phyloP scores from a whole-genome alignment of 495 filamentous ascomycete genomes.

The Friedmanniomyces simplex region DNA sequence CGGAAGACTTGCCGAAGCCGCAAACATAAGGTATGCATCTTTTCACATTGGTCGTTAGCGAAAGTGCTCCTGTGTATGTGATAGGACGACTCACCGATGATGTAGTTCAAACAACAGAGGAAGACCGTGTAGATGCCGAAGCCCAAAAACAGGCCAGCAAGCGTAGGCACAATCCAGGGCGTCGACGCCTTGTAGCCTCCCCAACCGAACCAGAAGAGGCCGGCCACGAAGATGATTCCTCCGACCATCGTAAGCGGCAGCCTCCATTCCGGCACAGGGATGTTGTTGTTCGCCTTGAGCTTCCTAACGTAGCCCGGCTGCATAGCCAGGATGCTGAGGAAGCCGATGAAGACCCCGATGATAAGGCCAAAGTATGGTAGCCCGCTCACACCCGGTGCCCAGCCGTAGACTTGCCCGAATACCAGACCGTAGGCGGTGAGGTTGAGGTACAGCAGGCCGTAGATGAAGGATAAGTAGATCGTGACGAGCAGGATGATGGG shows the following conservation, averaged over 20 bases:
- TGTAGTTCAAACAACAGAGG: slow-evolving; percentile 25
- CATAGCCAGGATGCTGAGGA: slow-evolving; percentile 13
- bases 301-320: slow-evolving; percentile 22
- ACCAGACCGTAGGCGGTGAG: slow-evolving; percentile 42
- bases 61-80: neutral
- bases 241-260: slow-evolving; percentile 26
- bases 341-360: slow-evolving; percentile 34
- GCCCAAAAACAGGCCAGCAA: slow-evolving; percentile 21
- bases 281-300: slow-evolving; percentile 19
- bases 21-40: slow-evolving; percentile 22
- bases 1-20: slow-evolving; percentile 8
- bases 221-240: slow-evolving; percentile 22
- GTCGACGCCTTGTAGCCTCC: slow-evolving; percentile 25
- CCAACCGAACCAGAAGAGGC: slow-evolving; percentile 34
- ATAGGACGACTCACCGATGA: neutral
- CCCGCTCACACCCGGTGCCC: slow-evolving; percentile 34
- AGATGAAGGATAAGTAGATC: slow-evolving; percentile 24
- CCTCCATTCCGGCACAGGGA: slow-evolving; percentile 28
- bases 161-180: slow-evolving; percentile 28
- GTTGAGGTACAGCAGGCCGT: slow-evolving; percentile 32
- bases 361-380: slow-evolving; percentile 44
- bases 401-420: slow-evolving; percentile 41
- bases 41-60: neutral
- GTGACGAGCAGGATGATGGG: slow-evolving; percentile 23
- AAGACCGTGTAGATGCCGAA: slow-evolving; percentile 28